Base-by-base conservation (phyloP, 192 early-diverging fungal species). In the Glomus cerebriforme region DNA sequence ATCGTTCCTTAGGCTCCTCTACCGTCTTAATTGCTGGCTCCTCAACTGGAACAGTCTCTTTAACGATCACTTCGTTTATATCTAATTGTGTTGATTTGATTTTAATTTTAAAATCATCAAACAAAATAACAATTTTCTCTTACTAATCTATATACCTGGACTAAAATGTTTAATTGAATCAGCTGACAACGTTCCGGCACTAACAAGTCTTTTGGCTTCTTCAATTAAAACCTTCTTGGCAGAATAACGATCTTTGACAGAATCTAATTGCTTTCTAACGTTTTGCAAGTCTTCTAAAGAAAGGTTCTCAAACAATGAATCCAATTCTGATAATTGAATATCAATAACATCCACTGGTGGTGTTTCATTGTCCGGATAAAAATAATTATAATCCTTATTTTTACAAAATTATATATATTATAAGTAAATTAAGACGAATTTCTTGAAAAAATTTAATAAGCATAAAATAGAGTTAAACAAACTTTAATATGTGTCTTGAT, bases 401-500 rank as follows among this genome's bases (percentile, higher is more conserved):
- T 24, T 66, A 17, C 47, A 3, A 3, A 8, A 34, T 12, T 26
- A 39, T 2, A 37, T 66, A n/a, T 8, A 73, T n/a, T 45, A 72
- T 43, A n/a, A 60, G 59, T 10, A n/a, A 9, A 67, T 35, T 7
- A 59, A 69, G n/a, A 29, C 24, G 69, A 77, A 37, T 43, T 35
- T 64, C 31, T 58, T 3, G 2, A 32, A 12, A 2, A 43, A 26
- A 43, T n/a, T 35, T 62, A 58, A 67, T 39, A 63, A 27, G 2
- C 3, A n/a, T 58, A 24, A 24, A 34, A 6, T 24, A n/a, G 22
- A 43, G 43, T n/a, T 45, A 45, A 60, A 37, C 43, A 7, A 76
- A 85, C 86, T 74, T 85, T 87, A 32, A 88, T 76, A 3, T 91
- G 66, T 19, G 86, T 86, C 76, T 88, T 88, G 70, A 95, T 88